phyloP scores from a whole-genome alignment of 1,284 basidiomycete species.

The Pyrrhoderma noxium region DNA sequence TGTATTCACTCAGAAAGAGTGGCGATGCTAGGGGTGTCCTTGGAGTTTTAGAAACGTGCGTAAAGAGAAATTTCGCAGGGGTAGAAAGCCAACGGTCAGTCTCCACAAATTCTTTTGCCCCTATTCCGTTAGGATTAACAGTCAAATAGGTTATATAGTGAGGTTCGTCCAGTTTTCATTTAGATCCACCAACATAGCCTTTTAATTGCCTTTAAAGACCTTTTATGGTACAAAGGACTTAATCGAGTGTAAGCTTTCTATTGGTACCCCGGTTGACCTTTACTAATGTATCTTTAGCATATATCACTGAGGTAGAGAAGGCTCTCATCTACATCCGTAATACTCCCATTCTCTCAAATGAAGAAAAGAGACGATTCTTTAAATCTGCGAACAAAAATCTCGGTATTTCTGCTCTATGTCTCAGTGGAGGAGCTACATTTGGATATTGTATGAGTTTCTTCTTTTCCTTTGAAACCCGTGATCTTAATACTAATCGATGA shows the following conservation, averaged over 20 bases:
- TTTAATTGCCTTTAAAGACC: conserved; percentile 43
- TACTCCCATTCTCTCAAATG: conserved; percentile 64
- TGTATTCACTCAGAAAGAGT: conserved; percentile 54
- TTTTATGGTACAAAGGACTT: conserved; percentile 84
- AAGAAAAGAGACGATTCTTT: conserved; percentile 93
- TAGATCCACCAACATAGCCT: conserved; percentile 9
- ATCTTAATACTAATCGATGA: conserved; percentile 1
- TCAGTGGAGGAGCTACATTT: conserved; percentile 91
- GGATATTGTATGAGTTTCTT: conserved; percentile 67
- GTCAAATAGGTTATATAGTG: conserved; percentile 69
- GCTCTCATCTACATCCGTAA: conserved; percentile 72
- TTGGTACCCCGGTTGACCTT: not conserved
- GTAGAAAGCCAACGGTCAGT: conserved; percentile 74
- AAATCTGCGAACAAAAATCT: conserved; percentile 84
- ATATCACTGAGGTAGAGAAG: conserved; percentile 72
- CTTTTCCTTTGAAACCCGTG: not conserved
- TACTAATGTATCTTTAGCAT: conserved; percentile 40
- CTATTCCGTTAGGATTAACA: too few relatives aligned
- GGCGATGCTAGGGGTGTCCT: conserved; percentile 81
- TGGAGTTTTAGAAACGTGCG: conserved; percentile 87
- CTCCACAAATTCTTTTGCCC: not conserved
- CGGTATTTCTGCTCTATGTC: conserved; percentile 84
- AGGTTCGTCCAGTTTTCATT: conserved; percentile 41
- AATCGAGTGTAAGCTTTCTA: conserved; percentile 59
- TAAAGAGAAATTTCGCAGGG: conserved; percentile 92